Percentiles rank a stretch among this genome's conserved stretches.
Conservation (phyloP, 1,284 basidiomycete species). For the Microstroma glucosiphilum region DNA sequence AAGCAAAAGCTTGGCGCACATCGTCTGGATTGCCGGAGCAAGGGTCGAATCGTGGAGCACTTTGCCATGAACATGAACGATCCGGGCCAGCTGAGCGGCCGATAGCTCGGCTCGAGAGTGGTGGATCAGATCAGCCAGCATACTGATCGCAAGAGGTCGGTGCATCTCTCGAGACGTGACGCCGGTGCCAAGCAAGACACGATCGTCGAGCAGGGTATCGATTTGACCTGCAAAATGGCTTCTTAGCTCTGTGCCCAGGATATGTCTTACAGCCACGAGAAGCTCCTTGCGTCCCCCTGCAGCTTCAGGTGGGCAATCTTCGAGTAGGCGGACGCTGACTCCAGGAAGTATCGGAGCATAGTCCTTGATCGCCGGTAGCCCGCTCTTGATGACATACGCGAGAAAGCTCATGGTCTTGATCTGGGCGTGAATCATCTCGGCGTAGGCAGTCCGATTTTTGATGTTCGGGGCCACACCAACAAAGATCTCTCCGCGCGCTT, state of each 20-base stretch:
- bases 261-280: slow-evolving; percentile 84
- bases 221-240: slow-evolving; percentile 75
- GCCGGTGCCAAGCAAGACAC: slow-evolving; percentile 79
- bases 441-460: slow-evolving; percentile 70
- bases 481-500: slow-evolving; percentile 72
- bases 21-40: slow-evolving; percentile 73
- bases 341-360: slow-evolving; percentile 78
- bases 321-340: slow-evolving; percentile 75
- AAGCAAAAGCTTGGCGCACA: slow-evolving; percentile 89
- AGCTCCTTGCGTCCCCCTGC: slow-evolving; percentile 73
- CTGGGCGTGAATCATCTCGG: slow-evolving; percentile 84
- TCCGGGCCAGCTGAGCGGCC: slow-evolving; percentile 68
- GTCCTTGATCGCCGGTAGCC: slow-evolving; percentile 64
- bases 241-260: slow-evolving; percentile 74
- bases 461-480: slow-evolving; percentile 68
- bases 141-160: slow-evolving; percentile 76
- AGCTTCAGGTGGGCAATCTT: slow-evolving; percentile 85
- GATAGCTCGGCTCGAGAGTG: slow-evolving; percentile 80
- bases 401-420: slow-evolving; percentile 81
- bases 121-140: slow-evolving; percentile 87
- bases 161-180: slow-evolving; percentile 68
- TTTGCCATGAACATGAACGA: slow-evolving; percentile 79
- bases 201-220: slow-evolving; percentile 84
- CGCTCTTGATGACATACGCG: slow-evolving; percentile 77
- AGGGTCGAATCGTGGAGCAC: slow-evolving; percentile 85